Conservation (phyloP, 202 grass and related monocot genomes). For the Bolboschoenoplectus hybrid region DNA sequence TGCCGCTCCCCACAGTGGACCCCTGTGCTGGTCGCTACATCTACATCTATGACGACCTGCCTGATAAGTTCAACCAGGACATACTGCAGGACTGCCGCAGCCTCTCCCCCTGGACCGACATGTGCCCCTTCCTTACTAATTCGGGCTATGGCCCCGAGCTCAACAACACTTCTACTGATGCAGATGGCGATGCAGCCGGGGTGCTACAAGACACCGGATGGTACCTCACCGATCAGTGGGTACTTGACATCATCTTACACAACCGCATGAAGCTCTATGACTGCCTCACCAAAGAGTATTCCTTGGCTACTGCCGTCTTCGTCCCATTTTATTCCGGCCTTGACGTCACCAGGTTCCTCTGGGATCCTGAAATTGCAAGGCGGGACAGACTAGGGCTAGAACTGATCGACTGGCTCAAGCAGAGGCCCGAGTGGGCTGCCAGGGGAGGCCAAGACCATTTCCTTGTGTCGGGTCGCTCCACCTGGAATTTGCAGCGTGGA, state of each 20-base stretch:
- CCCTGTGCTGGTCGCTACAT: constrained; percentile 51
- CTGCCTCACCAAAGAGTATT: constrained; percentile 65
- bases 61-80: constrained; percentile 62
- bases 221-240: constrained; percentile 56
- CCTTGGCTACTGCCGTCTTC: constrained; percentile 56
- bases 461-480: constrained; percentile 63
- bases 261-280: constrained; percentile 61
- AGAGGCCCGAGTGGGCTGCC: constrained; percentile 64
- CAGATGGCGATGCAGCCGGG: neutral
- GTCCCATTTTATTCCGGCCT: constrained; percentile 76
- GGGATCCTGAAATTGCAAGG: constrained; percentile 49
- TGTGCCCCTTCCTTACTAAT: constrained; percentile 61
- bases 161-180: neutral
- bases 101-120: constrained; percentile 54
- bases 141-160: constrained; percentile 59
- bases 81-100: constrained; percentile 54
- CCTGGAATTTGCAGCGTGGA: constrained; percentile 67
- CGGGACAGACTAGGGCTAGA: constrained; percentile 60
- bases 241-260: constrained; percentile 70
- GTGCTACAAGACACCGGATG: constrained; percentile 65
- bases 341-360: constrained; percentile 63
- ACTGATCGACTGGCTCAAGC: constrained; percentile 43
- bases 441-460: constrained; percentile 74
- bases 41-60: constrained; percentile 55
- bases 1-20: constrained; percentile 28